phyloP scores from a whole-genome alignment of 805 yeast genomes.

The Kazachstania kunashirensis region DNA sequence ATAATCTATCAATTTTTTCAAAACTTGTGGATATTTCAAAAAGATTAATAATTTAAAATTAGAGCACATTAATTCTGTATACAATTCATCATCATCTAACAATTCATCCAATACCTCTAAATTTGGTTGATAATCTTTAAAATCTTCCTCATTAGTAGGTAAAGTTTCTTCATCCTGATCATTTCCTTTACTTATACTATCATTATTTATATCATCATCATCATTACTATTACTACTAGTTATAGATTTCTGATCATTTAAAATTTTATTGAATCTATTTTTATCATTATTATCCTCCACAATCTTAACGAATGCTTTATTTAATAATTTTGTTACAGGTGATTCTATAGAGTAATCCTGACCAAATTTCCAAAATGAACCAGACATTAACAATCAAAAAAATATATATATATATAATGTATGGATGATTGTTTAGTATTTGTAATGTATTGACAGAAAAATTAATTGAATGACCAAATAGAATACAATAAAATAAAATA shows the following conservation, averaged over 20 bases:
- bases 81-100: conserved; percentile 62
- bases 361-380: conserved; percentile 54
- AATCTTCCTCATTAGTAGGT: conserved; percentile 28
- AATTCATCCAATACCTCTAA: conserved; percentile 41
- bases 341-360: conserved; percentile 49
- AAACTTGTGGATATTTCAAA: conserved; percentile 67
- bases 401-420: no score
- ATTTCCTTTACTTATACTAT: conserved; percentile 18
- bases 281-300: conserved; percentile 12
- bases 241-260: not conserved
- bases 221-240: conserved; percentile 1
- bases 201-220: conserved; percentile 26
- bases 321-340: conserved; percentile 40
- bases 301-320: conserved; percentile 29
- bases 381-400: conserved; percentile 27
- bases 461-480: no score
- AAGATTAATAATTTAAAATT: conserved; percentile 69
- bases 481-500: no score
- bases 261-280: no score
- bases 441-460: no score
- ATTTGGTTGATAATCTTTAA: conserved; percentile 32
- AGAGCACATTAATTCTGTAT: conserved; percentile 62
- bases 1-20: conserved; percentile 57
- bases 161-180: conserved; percentile 23
- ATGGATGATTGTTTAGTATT: no score